Evolutionary conservation across 2,329 filamentous ascomycete genomes (phyloP).

Genomic region (Trichophyton mentagrophytes): DNA sequence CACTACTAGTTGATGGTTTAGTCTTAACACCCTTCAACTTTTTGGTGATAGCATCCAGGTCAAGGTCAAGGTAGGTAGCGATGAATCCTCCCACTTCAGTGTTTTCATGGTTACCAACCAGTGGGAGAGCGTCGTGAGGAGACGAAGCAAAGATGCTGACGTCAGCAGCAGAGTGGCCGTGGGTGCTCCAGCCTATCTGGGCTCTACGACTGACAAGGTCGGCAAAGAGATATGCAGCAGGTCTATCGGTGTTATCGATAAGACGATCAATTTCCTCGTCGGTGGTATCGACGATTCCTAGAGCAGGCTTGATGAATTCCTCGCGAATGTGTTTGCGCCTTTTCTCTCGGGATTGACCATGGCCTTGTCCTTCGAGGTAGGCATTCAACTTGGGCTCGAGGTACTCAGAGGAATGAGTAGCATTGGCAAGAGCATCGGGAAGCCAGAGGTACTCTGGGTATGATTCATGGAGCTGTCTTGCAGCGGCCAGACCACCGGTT

Average conservation of each 20-base stretch:
- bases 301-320: constrained; percentile 52
- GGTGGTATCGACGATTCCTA: constrained; percentile 65
- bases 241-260: constrained; percentile 42
- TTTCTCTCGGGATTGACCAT: constrained; percentile 34
- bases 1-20: constrained; percentile 5
- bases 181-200: constrained; percentile 85
- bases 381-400: constrained; percentile 50
- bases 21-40: constrained; percentile 44
- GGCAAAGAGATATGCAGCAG: constrained; percentile 52
- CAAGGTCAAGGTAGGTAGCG: constrained; percentile 61
- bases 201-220: constrained; percentile 79
- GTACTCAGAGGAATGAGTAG: constrained; percentile 60
- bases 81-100: constrained; percentile 81
- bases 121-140: constrained; percentile 45
- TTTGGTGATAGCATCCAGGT: constrained; percentile 64
- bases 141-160: constrained; percentile 91
- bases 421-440: constrained; percentile 66
- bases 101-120: constrained; percentile 86
- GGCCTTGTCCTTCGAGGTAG: constrained; percentile 40
- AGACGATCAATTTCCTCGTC: constrained; percentile 58
- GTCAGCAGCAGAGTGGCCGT: constrained; percentile 85
- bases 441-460: constrained; percentile 70
- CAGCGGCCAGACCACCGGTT: constrained; percentile 75
- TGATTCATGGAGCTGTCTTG: constrained; percentile 52
- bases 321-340: constrained; percentile 51